These are phyloP conservation scores for Myxozyma neglecta DNA, from an alignment of 805 yeast genomes.

Conservation along the genomic window DNA sequence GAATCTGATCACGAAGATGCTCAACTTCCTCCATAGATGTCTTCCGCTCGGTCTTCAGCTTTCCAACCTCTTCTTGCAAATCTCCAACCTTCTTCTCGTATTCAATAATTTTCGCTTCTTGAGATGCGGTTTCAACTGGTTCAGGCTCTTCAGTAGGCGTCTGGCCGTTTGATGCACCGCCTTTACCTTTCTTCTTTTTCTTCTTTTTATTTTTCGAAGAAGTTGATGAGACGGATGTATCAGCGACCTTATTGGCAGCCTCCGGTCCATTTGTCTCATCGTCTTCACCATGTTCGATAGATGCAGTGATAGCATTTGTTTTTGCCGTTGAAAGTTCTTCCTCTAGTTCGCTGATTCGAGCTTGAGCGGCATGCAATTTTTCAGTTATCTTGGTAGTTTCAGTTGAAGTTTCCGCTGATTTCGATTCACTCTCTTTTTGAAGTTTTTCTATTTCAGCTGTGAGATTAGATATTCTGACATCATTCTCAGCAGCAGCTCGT, in stretches of 20 bases:
- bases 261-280: background rate
- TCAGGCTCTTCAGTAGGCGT: constrained; percentile 8
- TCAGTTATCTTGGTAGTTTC: background rate
- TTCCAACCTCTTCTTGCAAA: constrained; percentile 12
- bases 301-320: background rate
- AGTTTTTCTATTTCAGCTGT: constrained; percentile 27
- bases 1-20: constrained; percentile 70
- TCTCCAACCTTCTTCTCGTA: constrained; percentile 28
- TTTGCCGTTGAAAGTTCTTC: background rate
- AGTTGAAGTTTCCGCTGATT: background rate
- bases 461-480: constrained; percentile 16
- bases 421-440: background rate
- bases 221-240: background rate
- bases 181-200: constrained; percentile 36
- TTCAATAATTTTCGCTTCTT: constrained; percentile 11
- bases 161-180: constrained; percentile 11
- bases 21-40: constrained; percentile 58
- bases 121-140: constrained; percentile 2
- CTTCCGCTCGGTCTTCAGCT: constrained; percentile 10
- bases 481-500: background rate
- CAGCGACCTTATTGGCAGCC: background rate
- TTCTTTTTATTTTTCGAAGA: constrained; percentile 36
- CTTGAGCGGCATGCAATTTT: constrained; percentile 6
- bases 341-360: constrained; percentile 18
- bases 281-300: background rate